Base-by-base conservation (phyloP, 768 basidiomycete species). In the Leucosporidium creatinivorum region DNA sequence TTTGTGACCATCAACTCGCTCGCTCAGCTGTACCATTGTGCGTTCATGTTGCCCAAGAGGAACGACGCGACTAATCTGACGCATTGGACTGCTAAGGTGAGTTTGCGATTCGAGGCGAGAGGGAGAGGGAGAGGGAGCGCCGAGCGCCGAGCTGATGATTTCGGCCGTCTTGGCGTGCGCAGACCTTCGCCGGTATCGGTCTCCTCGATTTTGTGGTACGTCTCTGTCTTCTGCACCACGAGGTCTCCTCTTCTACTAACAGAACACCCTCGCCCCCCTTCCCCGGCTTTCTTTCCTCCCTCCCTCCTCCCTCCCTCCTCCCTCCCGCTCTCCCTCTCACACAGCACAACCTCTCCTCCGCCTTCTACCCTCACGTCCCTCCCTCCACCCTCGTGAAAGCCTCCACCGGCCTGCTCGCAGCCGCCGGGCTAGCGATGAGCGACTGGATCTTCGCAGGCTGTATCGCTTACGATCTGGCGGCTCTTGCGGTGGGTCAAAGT, bases 301-400 rank as follows among this genome's bases (percentile, higher is more conserved):
- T n/a, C 52, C 52, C 52, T 26, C 25, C 52, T 13, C 52, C n/a
- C 26, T 28, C 3, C 15, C 26, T 9, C 25, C 7, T 25, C 15
- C 3, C n/a, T 26, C 28, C 39, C 39, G 8, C 52, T 2, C 25
- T 54, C 15, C n/a, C 6, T 54, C 15, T 54, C 15, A 25, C 13
- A 54, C 52, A 54, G 52, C 52, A 54, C 52, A 54, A 54, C 25
- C 25, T 25, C 52, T 54, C 52, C n/a, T 25, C 52, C 25, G 52
- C 52, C 15, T 54, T 26, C 52, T 54, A 28, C 25, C 13, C 25
- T 26, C 7, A 18, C 1, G 26, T 54, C 25, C 25, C 52, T 26
- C 52, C 52, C 26, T 26, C 25, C 52, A 26, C 52, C 4, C 52
- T 54, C 52, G 17, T 28, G 5, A 54, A 54, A 28, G 10, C 13